Evolutionary conservation across 2,329 filamentous ascomycete species (phyloP), one percentile per base, ranked within the genome.

Genomic region (Incumbomyces lentus): DNA sequence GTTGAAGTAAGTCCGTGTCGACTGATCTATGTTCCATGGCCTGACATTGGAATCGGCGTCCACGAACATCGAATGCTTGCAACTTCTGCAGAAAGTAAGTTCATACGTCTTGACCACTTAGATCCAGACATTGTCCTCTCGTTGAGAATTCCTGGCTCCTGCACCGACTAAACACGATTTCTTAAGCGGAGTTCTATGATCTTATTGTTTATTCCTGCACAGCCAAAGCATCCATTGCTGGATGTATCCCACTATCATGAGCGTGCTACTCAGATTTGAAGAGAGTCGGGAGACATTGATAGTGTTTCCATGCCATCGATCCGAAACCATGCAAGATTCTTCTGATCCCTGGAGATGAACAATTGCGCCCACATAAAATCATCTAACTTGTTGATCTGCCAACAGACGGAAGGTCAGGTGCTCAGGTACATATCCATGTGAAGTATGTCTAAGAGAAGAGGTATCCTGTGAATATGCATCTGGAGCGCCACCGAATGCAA

Each of bases 51-150:
- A 26, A 26, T 26, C 22, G 22, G 22, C 22, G 52, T 44, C 54
- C 54, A 8, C 51, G 54, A 34, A 55, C 51, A 13, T 47, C 54
- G 6, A 47, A 50, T 40, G 54, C 54, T 37, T 56, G 54, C 34
- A 30, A 36, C 18, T 56, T 56, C 41, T 56, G 54, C 41, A 49
- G 53, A 49, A 55, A 52, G 54, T 55, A 40, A 35, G 51, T 49
- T 5, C n/a, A 13, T 16, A 7, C 13, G 7, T 19, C 12, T 19
- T 6, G 6, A 39, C n/a, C 13, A 14, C 36, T 33, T 22, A 11
- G 6, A 26, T 8, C 22, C 8, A 26, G 22, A 5, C 22, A 26
- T 26, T 8, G 22, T 26, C 22, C 8, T 4, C 22, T 26, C 8
- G 22, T 8, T 26, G 4, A 8, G 22, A 5, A 26, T 26, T 26